Percentiles rank a stretch among this genome's conserved stretches.
Conservation (phyloP, 2,329 filamentous ascomycete genomes). For the Epicoccum nigrum region DNA sequence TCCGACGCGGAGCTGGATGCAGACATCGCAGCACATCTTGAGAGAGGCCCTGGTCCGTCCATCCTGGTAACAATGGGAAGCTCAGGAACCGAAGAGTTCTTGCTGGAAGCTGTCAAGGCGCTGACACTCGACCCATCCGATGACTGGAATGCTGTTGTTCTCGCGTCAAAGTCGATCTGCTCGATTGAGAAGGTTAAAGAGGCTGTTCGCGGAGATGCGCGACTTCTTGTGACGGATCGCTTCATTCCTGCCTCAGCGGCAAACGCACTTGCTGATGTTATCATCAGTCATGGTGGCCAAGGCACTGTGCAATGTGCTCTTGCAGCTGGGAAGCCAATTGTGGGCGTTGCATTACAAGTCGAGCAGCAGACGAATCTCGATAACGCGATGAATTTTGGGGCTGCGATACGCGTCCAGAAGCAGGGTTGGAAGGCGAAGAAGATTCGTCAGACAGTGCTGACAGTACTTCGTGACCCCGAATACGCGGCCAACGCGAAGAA, state of each 20-base stretch:
- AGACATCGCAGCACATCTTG: conserved; percentile 37
- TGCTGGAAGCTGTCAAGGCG: conserved; percentile 42
- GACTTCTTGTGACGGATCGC: conserved; percentile 38
- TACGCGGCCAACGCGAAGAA: conserved; percentile 33
- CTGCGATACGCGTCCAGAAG: conserved; percentile 38
- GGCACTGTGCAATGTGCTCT: conserved; percentile 42
- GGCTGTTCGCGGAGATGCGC: conserved; percentile 31
- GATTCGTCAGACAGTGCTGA: conserved; percentile 33
- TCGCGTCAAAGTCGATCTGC: conserved; percentile 42
- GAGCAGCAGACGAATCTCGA: conserved; percentile 45
- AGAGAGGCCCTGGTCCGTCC: conserved; percentile 27
- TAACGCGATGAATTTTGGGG: conserved; percentile 42
- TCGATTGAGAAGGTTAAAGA: conserved; percentile 33
- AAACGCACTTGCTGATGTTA: conserved; percentile 36
- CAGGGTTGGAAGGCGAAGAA: conserved; percentile 38
- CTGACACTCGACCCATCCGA: conserved; percentile 31
- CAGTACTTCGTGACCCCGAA: conserved; percentile 31
- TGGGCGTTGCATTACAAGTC: conserved; percentile 41
- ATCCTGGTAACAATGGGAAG: conserved; percentile 43
- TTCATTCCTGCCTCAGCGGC: conserved; percentile 40
- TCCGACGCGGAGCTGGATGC: conserved; percentile 32
- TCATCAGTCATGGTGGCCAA: conserved; percentile 41
- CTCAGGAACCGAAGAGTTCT: conserved; percentile 39
- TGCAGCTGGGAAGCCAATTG: conserved; percentile 40
- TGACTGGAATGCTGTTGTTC: conserved; percentile 39